These are phyloP conservation scores for Trichoderma sp. DNA, from an alignment of 2,329 filamentous ascomycete genomes.

Conservation along the genomic window DNA sequence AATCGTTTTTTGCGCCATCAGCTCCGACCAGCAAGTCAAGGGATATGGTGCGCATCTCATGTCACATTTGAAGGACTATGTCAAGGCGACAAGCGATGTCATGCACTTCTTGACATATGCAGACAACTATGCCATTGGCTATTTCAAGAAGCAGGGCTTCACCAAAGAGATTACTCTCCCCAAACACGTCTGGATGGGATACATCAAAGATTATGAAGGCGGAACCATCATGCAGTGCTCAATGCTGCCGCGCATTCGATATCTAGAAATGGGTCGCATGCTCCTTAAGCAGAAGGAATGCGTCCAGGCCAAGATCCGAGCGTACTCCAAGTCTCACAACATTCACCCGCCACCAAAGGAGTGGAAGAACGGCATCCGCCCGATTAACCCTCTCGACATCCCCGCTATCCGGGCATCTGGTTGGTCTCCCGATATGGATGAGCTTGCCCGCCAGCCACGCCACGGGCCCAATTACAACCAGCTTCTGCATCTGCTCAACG, in stretches of 20 bases:
- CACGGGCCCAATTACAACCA: slow-evolving; percentile 97
- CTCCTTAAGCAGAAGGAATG: slow-evolving; percentile 95
- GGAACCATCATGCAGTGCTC: slow-evolving; percentile 99
- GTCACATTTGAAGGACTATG: slow-evolving; percentile 97
- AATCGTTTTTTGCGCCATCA: slow-evolving; percentile 98
- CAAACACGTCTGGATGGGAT: slow-evolving; percentile 93
- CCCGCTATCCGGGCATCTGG: slow-evolving; percentile 86
- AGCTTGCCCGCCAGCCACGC: slow-evolving; percentile 87
- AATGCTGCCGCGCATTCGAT: slow-evolving; percentile 92
- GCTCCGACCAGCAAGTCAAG: slow-evolving; percentile 96
- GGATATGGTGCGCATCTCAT: slow-evolving; percentile 97
- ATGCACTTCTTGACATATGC: slow-evolving; percentile 99
- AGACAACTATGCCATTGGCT: slow-evolving; percentile 97
- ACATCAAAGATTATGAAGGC: slow-evolving; percentile 99
- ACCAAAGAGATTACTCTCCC: slow-evolving; percentile 97
- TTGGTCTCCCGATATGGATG: slow-evolving; percentile 98
- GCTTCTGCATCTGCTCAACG: slow-evolving; percentile 86
- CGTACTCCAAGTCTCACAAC: slow-evolving; percentile 83
- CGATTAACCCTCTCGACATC: slow-evolving; percentile 83
- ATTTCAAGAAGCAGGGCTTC: slow-evolving; percentile 99
- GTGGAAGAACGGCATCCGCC: slow-evolving; percentile 71
- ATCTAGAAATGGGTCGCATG: slow-evolving; percentile 90
- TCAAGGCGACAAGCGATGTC: slow-evolving; percentile 92
- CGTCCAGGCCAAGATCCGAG: slow-evolving; percentile 90
- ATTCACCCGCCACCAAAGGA: slow-evolving; percentile 80